phyloP scores from a whole-genome alignment of 495 filamentous ascomycete species.

The Aspergillus bertholletiae region DNA sequence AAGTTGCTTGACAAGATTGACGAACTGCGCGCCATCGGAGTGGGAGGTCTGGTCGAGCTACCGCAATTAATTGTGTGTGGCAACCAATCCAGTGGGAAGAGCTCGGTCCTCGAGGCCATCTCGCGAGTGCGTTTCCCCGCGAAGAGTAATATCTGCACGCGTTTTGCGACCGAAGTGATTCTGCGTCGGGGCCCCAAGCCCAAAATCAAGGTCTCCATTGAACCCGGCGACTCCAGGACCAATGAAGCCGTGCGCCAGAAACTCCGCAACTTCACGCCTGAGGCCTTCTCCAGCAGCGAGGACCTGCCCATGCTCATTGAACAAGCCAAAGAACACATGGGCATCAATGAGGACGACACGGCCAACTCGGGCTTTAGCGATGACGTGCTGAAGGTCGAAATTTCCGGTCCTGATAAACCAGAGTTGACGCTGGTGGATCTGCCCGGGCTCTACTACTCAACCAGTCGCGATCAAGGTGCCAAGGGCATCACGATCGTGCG shows the following conservation, averaged over 20 bases:
- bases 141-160: constrained; percentile 62
- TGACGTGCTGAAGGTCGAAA: constrained; percentile 63
- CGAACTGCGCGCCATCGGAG: constrained; percentile 50
- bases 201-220: constrained; percentile 41
- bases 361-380: constrained; percentile 45
- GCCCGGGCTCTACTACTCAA: constrained; percentile 54
- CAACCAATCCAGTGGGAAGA: constrained; percentile 69
- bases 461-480: constrained; percentile 27
- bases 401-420: constrained; percentile 53
- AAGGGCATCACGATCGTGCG: constrained; percentile 43
- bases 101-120: constrained; percentile 71
- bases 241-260: constrained; percentile 10
- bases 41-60: constrained; percentile 54
- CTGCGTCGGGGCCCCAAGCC: constrained; percentile 29
- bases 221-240: constrained; percentile 26
- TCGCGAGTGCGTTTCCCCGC: constrained; percentile 65
- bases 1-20: constrained; percentile 56
- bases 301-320: constrained; percentile 42
- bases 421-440: constrained; percentile 68
- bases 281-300: constrained; percentile 15
- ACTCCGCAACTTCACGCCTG: constrained; percentile 8
- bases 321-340: constrained; percentile 48
- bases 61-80: constrained; percentile 76
- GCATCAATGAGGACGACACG: constrained; percentile 21
- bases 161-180: constrained; percentile 65